Percentiles rank a stretch among this genome's conserved stretches.
These are phyloP conservation scores for Lactarius tabidus DNA, from an alignment of 768 basidiomycete species.

Conservation along the genomic window DNA sequence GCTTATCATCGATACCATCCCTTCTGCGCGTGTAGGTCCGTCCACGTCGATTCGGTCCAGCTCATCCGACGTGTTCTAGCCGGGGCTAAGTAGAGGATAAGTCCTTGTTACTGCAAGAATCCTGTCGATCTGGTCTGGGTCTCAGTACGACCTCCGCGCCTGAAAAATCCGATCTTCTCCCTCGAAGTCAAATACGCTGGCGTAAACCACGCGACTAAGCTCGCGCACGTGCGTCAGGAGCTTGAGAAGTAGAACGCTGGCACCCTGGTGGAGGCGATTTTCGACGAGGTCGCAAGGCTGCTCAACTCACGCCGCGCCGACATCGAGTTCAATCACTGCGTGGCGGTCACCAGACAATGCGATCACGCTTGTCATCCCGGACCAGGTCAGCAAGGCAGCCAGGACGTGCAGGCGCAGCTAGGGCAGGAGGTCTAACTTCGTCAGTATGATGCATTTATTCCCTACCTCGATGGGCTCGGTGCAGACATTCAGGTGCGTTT, in stretches of 20 bases:
- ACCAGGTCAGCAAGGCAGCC: slow-evolving; percentile 42
- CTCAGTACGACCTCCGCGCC: slow-evolving; percentile 59
- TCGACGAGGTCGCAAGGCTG: slow-evolving; percentile 94
- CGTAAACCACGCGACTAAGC: slow-evolving; percentile 60
- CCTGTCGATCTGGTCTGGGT: slow-evolving; percentile 79
- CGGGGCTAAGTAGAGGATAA: too few relatives aligned
- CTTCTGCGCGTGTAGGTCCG: too few relatives aligned
- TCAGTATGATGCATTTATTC: slow-evolving; percentile 66
- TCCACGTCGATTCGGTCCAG: too few relatives aligned
- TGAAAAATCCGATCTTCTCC: slow-evolving; percentile 60
- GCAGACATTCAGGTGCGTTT: slow-evolving; percentile 27
- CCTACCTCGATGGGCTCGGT: slow-evolving; percentile 52
- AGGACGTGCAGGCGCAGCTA: slow-evolving; percentile 51
- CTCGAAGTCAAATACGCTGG: slow-evolving; percentile 76
- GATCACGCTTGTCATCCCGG: slow-evolving; percentile 62
- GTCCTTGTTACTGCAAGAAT: slow-evolving; percentile 60
- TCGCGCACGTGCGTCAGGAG: slow-evolving; percentile 62
- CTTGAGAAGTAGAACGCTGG: slow-evolving; percentile 56
- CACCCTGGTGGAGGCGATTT: slow-evolving; percentile 74
- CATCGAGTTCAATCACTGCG: slow-evolving; percentile 89
- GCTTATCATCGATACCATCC: too few relatives aligned
- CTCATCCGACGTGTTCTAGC: too few relatives aligned
- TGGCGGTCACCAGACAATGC: slow-evolving; percentile 61
- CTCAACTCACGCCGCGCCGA: slow-evolving; percentile 91
- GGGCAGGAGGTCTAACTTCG: slow-evolving; percentile 56